Conservation (phyloP, 257 asterid genomes). For the Scutellaria baicalensis region DNA sequence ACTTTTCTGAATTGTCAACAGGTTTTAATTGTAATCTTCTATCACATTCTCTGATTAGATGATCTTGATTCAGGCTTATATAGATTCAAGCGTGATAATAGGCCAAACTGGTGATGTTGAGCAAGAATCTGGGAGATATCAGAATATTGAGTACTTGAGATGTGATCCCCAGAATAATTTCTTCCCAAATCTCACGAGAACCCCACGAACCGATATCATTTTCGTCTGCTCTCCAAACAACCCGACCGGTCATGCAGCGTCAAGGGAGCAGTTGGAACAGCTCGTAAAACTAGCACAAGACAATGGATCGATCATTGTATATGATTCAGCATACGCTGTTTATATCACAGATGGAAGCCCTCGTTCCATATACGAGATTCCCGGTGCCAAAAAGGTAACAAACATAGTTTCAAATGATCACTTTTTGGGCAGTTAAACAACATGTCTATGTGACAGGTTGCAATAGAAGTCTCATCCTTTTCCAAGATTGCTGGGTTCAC, state of each 20-base stretch:
- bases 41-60: background rate
- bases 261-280: constrained; percentile 49
- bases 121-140: constrained; percentile 43
- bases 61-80: constrained; percentile 55
- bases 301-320: constrained; percentile 73
- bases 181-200: constrained; percentile 58
- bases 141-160: constrained; percentile 59
- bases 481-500: constrained; percentile 95
- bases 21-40: too few relatives aligned
- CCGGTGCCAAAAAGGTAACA: constrained; percentile 63
- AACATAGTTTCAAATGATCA: background rate
- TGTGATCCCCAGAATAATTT: constrained; percentile 59
- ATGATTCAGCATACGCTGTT: constrained; percentile 71
- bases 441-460: constrained; percentile 41
- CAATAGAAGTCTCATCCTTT: constrained; percentile 84
- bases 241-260: constrained; percentile 84
- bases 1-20: too few relatives aligned
- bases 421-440: background rate
- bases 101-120: constrained; percentile 69
- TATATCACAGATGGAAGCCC: constrained; percentile 68
- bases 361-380: constrained; percentile 68
- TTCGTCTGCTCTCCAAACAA: constrained; percentile 89
- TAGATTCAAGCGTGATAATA: constrained; percentile 74
- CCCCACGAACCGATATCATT: constrained; percentile 61
- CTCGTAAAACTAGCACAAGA: constrained; percentile 59